phyloP scores from a whole-genome alignment of 2,329 filamentous ascomycete genomes.

The Aspergillus costaricaensis region DNA sequence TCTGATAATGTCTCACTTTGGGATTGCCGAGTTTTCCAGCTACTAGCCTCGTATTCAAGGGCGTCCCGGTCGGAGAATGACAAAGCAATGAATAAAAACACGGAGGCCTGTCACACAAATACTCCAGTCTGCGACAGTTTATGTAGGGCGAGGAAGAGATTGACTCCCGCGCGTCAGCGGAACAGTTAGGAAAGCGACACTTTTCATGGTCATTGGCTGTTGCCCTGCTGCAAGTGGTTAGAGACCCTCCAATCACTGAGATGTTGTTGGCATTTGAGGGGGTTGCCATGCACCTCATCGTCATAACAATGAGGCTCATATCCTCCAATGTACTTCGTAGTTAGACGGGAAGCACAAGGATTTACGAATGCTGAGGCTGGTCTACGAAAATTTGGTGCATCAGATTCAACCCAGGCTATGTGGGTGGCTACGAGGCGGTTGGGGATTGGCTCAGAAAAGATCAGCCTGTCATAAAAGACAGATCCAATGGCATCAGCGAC shows the following conservation, averaged over 20 bases:
- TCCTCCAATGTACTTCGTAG: too few species aligned
- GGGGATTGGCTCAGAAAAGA: neutral
- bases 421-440: slow-evolving; percentile 4
- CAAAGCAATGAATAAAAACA: neutral
- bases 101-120: neutral
- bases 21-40: neutral
- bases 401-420: neutral
- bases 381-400: neutral
- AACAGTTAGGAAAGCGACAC: neutral
- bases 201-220: neutral
- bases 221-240: neutral
- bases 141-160: neutral
- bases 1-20: neutral
- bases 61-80: neutral
- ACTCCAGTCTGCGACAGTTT: neutral
- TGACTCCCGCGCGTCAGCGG: neutral
- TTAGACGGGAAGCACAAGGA: neutral
- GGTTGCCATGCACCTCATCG: slow-evolving; percentile 5
- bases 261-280: neutral
- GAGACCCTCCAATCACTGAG: slow-evolving; percentile 10
- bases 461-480: neutral
- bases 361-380: neutral
- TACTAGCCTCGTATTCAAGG: neutral
- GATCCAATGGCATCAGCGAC: neutral
- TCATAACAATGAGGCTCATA: slow-evolving; percentile 10